These are phyloP conservation scores for Ustilago esculenta DNA, from an alignment of 1,284 basidiomycete species.

Conservation along the genomic window DNA sequence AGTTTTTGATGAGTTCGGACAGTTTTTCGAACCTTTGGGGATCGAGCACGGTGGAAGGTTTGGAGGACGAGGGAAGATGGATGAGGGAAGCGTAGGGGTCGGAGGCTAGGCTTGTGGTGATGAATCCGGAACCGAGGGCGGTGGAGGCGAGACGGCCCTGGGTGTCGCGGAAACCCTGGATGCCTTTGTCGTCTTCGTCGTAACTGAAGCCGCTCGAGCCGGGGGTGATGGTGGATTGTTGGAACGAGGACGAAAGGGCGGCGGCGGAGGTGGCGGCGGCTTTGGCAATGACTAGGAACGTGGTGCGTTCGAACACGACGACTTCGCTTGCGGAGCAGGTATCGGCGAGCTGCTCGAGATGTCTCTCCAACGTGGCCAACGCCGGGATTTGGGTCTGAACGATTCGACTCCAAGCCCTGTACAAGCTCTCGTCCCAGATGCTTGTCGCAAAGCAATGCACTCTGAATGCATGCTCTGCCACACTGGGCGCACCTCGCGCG, in stretches of 20 bases:
- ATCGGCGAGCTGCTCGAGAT: constrained; percentile 83
- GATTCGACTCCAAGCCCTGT: constrained; percentile 97
- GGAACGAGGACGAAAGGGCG: constrained; percentile 59
- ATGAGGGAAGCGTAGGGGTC: not conserved
- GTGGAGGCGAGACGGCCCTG: constrained; percentile 8
- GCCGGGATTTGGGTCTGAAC: constrained; percentile 97
- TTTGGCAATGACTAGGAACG: constrained; percentile 88
- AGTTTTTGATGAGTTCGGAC: constrained; percentile 91
- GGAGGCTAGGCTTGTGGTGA: constrained; percentile 8
- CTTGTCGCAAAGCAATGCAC: constrained; percentile 82
- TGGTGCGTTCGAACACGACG: constrained; percentile 94
- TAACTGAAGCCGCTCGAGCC: constrained; percentile 6
- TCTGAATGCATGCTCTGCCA: constrained; percentile 66
- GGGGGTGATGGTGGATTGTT: constrained; percentile 13
- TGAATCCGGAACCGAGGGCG: constrained; percentile 28
- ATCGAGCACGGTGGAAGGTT: constrained; percentile 70
- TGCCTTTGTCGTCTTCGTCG: constrained; percentile 31
- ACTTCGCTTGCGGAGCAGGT: constrained; percentile 90
- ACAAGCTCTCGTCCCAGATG: constrained; percentile 97
- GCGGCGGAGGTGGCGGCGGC: constrained; percentile 2
- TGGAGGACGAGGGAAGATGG: not conserved
- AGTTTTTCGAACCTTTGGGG: constrained; percentile 92
- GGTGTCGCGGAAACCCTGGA: constrained; percentile 46
- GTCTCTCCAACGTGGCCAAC: constrained; percentile 83
- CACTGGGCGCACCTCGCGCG: constrained; percentile 1